Evolutionary conservation across 331 rosid genomes (phyloP), one percentile per base, ranked within the genome.

Genomic region (Acacia concinna): DNA sequence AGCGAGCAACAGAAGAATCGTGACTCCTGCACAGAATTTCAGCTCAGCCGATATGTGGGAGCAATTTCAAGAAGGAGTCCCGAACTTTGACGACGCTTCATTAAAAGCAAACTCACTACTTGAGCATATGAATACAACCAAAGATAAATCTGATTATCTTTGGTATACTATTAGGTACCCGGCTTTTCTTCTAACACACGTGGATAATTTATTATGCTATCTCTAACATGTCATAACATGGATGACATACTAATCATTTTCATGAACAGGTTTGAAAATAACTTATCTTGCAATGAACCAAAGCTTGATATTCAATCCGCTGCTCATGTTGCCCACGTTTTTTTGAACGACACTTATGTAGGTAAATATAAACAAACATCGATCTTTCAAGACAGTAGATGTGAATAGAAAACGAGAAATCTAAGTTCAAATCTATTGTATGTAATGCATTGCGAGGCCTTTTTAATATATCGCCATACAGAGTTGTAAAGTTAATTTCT

Each of bases 321-420:
- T 31, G 98, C 88, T 64, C 98, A 93, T 80, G 92, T 90, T 69
- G 89, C 88, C 1, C 89, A 91, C 82, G 91, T 86, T 66, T 93
- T 87, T 47, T 51, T 86, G 44, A 90, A 90, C 72, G 49, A 59
- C 60, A 62, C 44, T 34, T 88, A 82, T 46, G 75, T 71, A 40
- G 97, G 97, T 93, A 82, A 63, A 44, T 28, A 14, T 5, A 23
- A 23, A 68, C 35, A 40, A 6, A 8, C 35, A 41, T 23, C 31
- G 28, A 32, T 32, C 11, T 1, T 13, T 40, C 1, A 14, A 28
- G 23, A 13, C 40, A 15, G 21, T 30, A 62, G 40, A 6, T 5
- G 40, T 62, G 68, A 30, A 62, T 31, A 5, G 37, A 12, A 1
- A 60, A 65, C 44, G 1, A 34, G 71, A 66, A 18, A 10, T 38